Evolutionary conservation across 495 filamentous ascomycete genomes (phyloP), one percentile per base, ranked within the genome.

Genomic region (Penicillium soppii): DNA sequence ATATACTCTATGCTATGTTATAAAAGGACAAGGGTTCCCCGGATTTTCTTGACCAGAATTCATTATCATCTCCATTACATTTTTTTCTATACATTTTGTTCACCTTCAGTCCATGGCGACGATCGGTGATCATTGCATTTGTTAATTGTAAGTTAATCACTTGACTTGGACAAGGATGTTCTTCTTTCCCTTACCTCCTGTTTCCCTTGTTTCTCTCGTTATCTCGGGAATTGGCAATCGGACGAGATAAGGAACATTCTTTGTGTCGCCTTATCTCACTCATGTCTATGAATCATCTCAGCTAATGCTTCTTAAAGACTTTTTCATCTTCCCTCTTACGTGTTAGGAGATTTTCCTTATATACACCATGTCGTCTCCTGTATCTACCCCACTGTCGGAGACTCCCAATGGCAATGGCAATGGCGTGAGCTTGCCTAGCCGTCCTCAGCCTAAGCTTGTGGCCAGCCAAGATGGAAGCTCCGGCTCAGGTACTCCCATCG

Each of bases 401-500:
- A 52, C 58, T 22, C 32, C 57, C 56, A 73, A 70, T 57, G 67
- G n/a, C 64, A 52, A 43, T 43, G 39, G 43, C 43, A 35, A 15
- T 2, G 19, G 44, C 32, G 21, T n/a, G 30, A 49, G 53, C 25
- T 48, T 75, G 26, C 73, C 73, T n/a, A 33, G 59, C 27, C 63
- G 67, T 15, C 59, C 69, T 7, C 52, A 49, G 8, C 70, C 70
- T 9, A 72, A 75, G 63, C 60, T 70, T 8, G 68, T 64, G 52
- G 58, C 51, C 25, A 66, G 66, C 49, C 65, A 66, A 8, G 70
- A 71, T 36, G 67, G 71, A 30, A 57, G 61, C 47, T 76, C 73
- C 10, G 73, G 72, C 50, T 19, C 69, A 27, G 69, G 73, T 12
- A 77, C 73, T 23, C 73, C 73, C 46, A 73, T 77, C 51, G 73